Evolutionary conservation across 768 basidiomycete genomes (phyloP), one percentile per base, ranked within the genome.

Genomic region (Mycena maculata): DNA sequence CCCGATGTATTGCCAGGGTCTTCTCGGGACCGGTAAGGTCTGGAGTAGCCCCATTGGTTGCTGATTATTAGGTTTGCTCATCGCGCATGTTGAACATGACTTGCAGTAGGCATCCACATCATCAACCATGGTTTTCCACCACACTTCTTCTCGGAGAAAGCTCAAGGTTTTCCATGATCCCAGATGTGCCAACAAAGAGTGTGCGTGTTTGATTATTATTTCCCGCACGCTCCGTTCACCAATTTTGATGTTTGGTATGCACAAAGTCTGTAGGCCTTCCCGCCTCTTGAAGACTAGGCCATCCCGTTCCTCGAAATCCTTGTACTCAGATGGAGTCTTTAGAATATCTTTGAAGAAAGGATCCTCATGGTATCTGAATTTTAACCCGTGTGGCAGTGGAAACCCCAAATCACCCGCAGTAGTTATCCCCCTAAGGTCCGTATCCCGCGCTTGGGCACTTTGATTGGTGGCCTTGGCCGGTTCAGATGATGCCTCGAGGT

Each of bases 131-230:
- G 49, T 31, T 33, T 62, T 62, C 60, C 60, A 62, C 60, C 60
- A 62, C 9, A 62, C 60, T 12, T 67, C 45, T 22, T 68, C 56
- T 4, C 56, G 39, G 10, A 68, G 61, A 15, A 45, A 63, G 20
- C 67, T 57, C 15, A 71, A 58, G 36, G 79, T 82, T 47, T 83
- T 83, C 5, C 33, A 3, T 0, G 66, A 4, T 2, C 81, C 80
- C 0, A 82, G 66, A 41, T 82, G 81, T 0, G 80, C 81, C 3
- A 82, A 59, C 0, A 82, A 10, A 0, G 78, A 79, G 39, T 82
- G 81, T 0, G 79, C 80, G 11, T 81, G 80, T 0, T 55, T 62
- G 0, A 82, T 81, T 0, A 82, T 16, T 0, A 74, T 54, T 44
- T 80, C 80, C 0, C 74, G 52, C 0, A 76, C 39, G 0, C 48